A percentile compares a stretch with the other conserved stretches of the same genome.
Conservation (phyloP, 768 basidiomycete species). For the Tulasnella sp. region DNA sequence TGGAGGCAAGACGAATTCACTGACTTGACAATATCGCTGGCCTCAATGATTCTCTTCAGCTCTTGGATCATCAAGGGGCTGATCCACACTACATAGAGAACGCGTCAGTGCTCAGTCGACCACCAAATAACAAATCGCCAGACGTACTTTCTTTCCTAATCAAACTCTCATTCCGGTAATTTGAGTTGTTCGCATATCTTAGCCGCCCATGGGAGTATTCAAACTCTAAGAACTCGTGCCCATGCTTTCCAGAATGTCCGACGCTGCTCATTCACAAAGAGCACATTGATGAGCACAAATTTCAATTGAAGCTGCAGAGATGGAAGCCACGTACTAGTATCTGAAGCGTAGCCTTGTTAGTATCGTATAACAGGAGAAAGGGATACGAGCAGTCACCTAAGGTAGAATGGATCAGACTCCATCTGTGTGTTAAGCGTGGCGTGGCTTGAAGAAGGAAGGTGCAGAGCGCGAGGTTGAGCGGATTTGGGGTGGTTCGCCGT, state of each 20-base stretch:
- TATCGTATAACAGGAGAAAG: slow-evolving; percentile 20
- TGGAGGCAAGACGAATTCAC: slow-evolving; percentile 20
- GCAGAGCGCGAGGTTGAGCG: too few species aligned
- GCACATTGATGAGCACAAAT: not conserved
- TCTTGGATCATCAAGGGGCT: slow-evolving; percentile 88
- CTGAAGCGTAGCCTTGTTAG: slow-evolving; percentile 26
- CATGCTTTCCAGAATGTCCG: slow-evolving; percentile 97
- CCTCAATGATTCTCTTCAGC: slow-evolving; percentile 84
- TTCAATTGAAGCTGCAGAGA: not conserved
- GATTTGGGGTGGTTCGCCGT: not conserved
- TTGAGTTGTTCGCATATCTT: slow-evolving; percentile 98
- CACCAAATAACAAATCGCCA: not conserved
- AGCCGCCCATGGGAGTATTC: slow-evolving; percentile 95
- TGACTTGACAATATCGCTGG: slow-evolving; percentile 91
- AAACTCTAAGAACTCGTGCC: slow-evolving; percentile 96
- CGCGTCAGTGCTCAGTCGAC: not conserved
- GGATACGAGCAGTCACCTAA: slow-evolving; percentile 37
- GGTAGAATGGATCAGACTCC: slow-evolving; percentile 72
- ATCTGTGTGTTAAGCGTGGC: slow-evolving; percentile 7
- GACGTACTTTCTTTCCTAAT: slow-evolving; percentile 96
- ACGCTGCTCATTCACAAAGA: slow-evolving; percentile 43
- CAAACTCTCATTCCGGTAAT: slow-evolving; percentile 93
- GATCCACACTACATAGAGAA: slow-evolving; percentile 68
- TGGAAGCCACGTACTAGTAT: slow-evolving; percentile 40
- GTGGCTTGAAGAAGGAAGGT: too few species aligned